phyloP scores from a whole-genome alignment of 148 eudicot species.

The Arctostaphylos glauca region DNA sequence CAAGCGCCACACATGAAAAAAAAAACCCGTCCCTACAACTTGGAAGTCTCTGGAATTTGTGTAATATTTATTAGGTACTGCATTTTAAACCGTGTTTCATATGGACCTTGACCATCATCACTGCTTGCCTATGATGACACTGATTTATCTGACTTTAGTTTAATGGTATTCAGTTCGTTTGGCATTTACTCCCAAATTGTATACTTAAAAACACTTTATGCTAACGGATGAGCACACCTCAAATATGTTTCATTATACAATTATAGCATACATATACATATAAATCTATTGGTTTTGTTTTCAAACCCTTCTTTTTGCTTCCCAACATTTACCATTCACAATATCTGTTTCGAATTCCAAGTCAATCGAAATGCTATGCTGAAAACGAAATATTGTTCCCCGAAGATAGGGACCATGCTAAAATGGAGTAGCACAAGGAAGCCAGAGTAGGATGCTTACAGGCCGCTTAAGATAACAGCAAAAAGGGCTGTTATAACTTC shows the following conservation, averaged over 20 bases:
- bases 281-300: not conserved
- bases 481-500: conserved; percentile 87
- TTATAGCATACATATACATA: not conserved
- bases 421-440: conserved; percentile 9
- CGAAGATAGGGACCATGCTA: not conserved
- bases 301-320: not conserved
- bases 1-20: too few species aligned
- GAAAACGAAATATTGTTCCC: not conserved
- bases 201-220: not conserved
- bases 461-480: conserved; percentile 94
- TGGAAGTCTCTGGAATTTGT: too few species aligned
- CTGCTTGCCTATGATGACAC: too few species aligned
- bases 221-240: not conserved
- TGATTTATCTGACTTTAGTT: not conserved
- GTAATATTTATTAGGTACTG: too few species aligned
- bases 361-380: not conserved
- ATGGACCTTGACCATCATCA: too few species aligned
- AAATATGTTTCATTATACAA: not conserved
- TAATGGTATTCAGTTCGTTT: not conserved
- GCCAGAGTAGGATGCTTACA: conserved; percentile 53
- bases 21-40: too few species aligned
- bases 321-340: not conserved
- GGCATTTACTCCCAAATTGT: not conserved
- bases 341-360: not conserved
- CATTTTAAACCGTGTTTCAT: too few species aligned